Conservation (phyloP, 2,329 filamentous ascomycete genomes). For the Ascochyta koolunga region DNA sequence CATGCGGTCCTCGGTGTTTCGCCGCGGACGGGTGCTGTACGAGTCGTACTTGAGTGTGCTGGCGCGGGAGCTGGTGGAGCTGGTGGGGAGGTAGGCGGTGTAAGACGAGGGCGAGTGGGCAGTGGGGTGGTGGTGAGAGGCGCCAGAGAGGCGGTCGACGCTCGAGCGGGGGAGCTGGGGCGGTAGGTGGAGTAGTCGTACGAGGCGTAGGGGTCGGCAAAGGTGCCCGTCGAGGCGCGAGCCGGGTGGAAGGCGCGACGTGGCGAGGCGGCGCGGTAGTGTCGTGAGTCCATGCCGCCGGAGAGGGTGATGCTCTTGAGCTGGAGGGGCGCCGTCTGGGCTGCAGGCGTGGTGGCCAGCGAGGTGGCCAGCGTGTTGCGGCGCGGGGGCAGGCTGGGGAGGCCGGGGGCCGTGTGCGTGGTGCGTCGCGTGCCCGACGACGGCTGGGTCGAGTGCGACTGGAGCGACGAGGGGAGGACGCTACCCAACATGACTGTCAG, state of each 20-base stretch:
- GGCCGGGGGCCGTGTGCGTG: conserved; percentile 27
- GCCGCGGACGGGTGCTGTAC: conserved; percentile 53
- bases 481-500: conserved; percentile 46
- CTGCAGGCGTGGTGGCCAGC: conserved; percentile 27
- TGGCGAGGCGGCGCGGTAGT: conserved; percentile 45
- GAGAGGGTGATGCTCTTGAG: conserved; percentile 29
- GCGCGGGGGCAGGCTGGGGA: conserved; percentile 35
- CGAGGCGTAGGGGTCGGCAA: conserved; percentile 40
- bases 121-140: conserved; percentile 28
- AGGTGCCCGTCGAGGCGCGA: conserved; percentile 47
- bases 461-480: conserved; percentile 33
- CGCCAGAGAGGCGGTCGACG: conserved; percentile 36
- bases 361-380: conserved; percentile 24
- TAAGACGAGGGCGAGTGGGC: conserved; percentile 9
- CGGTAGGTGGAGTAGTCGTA: conserved; percentile 27
- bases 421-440: conserved; percentile 21
- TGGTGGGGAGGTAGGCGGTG: conserved; percentile 31
- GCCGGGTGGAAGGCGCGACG: conserved; percentile 41
- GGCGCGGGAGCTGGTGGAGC: conserved; percentile 35
- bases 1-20: conserved; percentile 50
- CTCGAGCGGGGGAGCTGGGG: conserved; percentile 44
- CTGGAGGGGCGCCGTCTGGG: conserved; percentile 30
- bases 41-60: conserved; percentile 49
- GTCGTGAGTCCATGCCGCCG: conserved; percentile 42
- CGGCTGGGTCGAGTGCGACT: conserved; percentile 15